phyloP scores from a whole-genome alignment of 805 yeast species.

The Candida sithepensis region DNA sequence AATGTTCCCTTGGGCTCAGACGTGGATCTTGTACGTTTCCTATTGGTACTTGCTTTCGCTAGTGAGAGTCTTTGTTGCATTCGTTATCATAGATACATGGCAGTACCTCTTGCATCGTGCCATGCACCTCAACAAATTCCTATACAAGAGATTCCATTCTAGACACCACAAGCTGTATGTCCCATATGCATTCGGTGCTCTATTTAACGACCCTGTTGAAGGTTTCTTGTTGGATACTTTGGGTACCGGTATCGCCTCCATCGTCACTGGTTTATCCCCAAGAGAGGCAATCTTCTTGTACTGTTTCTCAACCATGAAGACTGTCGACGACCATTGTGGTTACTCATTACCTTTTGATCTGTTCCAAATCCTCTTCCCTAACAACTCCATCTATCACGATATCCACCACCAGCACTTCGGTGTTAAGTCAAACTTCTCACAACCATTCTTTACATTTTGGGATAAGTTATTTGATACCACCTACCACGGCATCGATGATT shows the following conservation, averaged over 20 bases:
- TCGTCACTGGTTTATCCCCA: constrained; percentile 60
- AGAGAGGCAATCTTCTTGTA: constrained; percentile 74
- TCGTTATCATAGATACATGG: constrained; percentile 87
- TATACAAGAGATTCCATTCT: constrained; percentile 84
- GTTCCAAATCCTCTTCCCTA: constrained; percentile 88
- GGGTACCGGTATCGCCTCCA: constrained; percentile 84
- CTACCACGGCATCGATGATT: constrained; percentile 62
- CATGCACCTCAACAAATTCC: constrained; percentile 78
- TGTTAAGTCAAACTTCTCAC: constrained; percentile 86
- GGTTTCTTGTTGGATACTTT: constrained; percentile 89
- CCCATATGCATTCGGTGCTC: constrained; percentile 95
- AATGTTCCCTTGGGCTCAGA: constrained; percentile 37
- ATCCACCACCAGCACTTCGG: constrained; percentile 98
- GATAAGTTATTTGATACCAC: constrained; percentile 70
- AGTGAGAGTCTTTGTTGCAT: constrained; percentile 57
- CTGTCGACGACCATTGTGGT: constrained; percentile 99
- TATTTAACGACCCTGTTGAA: constrained; percentile 91
- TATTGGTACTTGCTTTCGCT: constrained; percentile 66
- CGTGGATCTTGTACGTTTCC: constrained; percentile 41
- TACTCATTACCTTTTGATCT: constrained; percentile 89
- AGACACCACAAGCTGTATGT: constrained; percentile 93
- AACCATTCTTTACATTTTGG: constrained; percentile 96
- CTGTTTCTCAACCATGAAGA: constrained; percentile 89
- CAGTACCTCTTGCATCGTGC: constrained; percentile 85
- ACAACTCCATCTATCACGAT: constrained; percentile 93